Evolutionary conservation across 2,329 filamentous ascomycete genomes (phyloP).

Genomic region (Anthostomella pinea): DNA sequence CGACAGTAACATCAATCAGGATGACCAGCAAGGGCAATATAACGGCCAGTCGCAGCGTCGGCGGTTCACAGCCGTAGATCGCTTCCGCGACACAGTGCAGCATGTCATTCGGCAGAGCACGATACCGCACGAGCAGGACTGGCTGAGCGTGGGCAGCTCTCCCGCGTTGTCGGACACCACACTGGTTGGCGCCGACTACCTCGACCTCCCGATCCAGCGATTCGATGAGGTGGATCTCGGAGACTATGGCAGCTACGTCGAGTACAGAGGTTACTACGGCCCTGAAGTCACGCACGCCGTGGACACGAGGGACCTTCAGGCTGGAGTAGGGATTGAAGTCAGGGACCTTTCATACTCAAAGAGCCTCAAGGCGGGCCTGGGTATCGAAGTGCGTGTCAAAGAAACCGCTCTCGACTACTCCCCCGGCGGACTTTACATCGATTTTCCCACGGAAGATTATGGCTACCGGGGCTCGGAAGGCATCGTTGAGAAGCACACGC

Average conservation of each 20-base stretch:
- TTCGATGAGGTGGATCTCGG: conserved; percentile 20
- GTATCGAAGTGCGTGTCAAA: conserved; percentile 18
- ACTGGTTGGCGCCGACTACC: conserved; percentile 20
- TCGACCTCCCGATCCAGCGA: conserved; percentile 19
- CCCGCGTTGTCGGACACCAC: conserved; percentile 24
- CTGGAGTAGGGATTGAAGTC: no score
- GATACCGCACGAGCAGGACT: conserved; percentile 1
- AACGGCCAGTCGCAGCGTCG: conserved; percentile 5
- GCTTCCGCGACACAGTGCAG: conserved; percentile 20
- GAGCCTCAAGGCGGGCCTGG: conserved; percentile 17
- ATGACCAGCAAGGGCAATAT: conserved; percentile 4
- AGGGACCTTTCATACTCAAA: conserved; percentile 11
- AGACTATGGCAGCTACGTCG: conserved; percentile 14
- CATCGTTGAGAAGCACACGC: conserved; percentile 14
- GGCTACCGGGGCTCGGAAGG: conserved; percentile 24
- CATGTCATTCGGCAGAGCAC: conserved; percentile 17
- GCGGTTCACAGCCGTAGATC: conserved; percentile 12
- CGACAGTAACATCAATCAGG: no score
- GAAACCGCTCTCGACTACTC: conserved; percentile 12
- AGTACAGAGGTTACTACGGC: conserved; percentile 17
- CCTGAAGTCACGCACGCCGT: conserved; percentile 17
- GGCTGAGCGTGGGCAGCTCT: conserved; percentile 14
- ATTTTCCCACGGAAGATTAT: conserved; percentile 13
- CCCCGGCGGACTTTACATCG: conserved; percentile 15
- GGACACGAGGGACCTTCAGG: no score